phyloP scores from a whole-genome alignment of 805 yeast species.

The Metschnikowia santaceciliae region DNA sequence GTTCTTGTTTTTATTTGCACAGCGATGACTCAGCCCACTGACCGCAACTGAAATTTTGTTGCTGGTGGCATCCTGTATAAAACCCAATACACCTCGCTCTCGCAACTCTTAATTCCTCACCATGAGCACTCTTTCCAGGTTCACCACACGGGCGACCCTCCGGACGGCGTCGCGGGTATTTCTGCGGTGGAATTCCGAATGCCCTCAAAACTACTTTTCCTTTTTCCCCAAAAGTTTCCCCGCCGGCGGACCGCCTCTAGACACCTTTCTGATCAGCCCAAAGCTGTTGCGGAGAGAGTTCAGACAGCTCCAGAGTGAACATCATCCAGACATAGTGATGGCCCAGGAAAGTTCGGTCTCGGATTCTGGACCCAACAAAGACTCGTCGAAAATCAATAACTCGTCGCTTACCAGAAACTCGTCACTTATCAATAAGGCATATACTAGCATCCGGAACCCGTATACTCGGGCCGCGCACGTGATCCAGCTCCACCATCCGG shows the following conservation, averaged over 20 bases:
- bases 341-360: slow-evolving; percentile 21
- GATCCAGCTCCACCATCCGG: slow-evolving; percentile 34
- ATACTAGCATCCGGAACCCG: slow-evolving; percentile 66
- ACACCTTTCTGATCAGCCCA: slow-evolving; percentile 55
- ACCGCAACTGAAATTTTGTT: no score
- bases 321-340: slow-evolving; percentile 73
- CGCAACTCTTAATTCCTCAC: background rate
- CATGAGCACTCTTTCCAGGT: background rate
- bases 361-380: slow-evolving; percentile 11
- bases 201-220: slow-evolving; percentile 39
- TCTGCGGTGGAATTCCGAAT: background rate
- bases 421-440: slow-evolving; percentile 66
- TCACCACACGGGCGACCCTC: background rate
- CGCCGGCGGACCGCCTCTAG: slow-evolving; percentile 56
- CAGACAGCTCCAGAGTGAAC: slow-evolving; percentile 61
- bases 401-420: slow-evolving; percentile 45
- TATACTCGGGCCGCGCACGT: slow-evolving; percentile 49
- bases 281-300: slow-evolving; percentile 67
- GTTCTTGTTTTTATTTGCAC: no score
- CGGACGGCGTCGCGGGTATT: background rate
- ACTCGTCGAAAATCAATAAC: slow-evolving; percentile 53
- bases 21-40: no score
- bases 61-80: background rate
- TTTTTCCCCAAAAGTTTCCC: slow-evolving; percentile 78
- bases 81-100: background rate